Evolutionary conservation across 1,284 basidiomycete species (phyloP), one percentile per base, ranked within the genome.

Genomic region (Boletus calvinii): DNA sequence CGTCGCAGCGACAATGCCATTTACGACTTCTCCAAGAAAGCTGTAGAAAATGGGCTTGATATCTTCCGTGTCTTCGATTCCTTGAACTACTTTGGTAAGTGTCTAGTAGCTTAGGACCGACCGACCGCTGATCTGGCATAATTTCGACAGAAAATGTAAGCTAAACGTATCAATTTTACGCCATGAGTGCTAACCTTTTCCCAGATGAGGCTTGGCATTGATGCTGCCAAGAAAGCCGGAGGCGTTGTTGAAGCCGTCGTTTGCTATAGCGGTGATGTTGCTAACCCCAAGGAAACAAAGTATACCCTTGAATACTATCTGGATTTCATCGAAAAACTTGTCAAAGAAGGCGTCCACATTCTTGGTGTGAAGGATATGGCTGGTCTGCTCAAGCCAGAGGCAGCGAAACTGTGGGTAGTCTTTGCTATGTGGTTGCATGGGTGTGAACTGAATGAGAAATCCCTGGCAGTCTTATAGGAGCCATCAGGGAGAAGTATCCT

Each of bases 1-100:
- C 26, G 37, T 40, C 24, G 30, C 52, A 92, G 89, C 30, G 97
- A 99, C 74, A 99, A 99, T 66, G 95, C 94, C 58, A 98, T 99
- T 75, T 99, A 99, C 74, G 97, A 99, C 71, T 96, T 96, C 77
- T 94, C 90, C 55, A 95, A 94, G 79, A 91, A 97, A 74, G 97
- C 97, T 18, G 96, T 99, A 26, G 95, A 99, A 77, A 97, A 96
- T 62, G 97, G 97, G 71, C 83, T 99, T 44, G 97, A 99, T 76
- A 99, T 99, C 68, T 99, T 99, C 92, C 85, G 97, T 72, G 94
- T 99, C 52, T 99, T 99, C 64, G 97, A 99, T 74, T 99, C 97
- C 43, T 77, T 99, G 74, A 98, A 98, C 78, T 98, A 98, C 73
- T 87, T 98, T 59, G 94, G 94, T 84, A 76, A 47, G 84, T 75